Base-by-base conservation (phyloP, 2,329 filamentous ascomycete genomes). In the Fusarium decemcellulare region DNA sequence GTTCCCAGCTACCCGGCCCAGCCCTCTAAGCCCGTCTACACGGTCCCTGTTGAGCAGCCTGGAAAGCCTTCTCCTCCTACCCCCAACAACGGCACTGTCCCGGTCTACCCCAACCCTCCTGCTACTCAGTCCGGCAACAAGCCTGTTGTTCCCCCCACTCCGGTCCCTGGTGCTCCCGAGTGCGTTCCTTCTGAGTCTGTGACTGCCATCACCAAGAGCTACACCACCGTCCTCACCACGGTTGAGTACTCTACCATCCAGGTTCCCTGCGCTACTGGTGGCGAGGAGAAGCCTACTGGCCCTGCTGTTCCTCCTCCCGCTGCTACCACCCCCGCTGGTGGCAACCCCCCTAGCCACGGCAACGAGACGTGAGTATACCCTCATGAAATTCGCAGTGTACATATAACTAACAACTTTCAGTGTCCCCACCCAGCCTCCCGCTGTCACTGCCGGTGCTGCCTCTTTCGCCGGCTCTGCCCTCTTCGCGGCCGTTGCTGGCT, bases 211-310 rank as follows among this genome's bases (percentile, higher is more conserved):
- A 86, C 85, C 77, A 87, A 85, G 81, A 84, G 79, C 70, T 82
- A 86, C 81, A 87, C 86, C 79, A 88, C 85, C 66, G 85, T 87
- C 74, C 76, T 87, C 77, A 86, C 85, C 74, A 83, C 83, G 46
- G 84, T 87, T 72, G 83, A 86, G 83, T 86, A 86, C 83, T 79
- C 81, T 73, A 83, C 80, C 66, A 61, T 74, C 68, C 56, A 71
- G 67, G 67, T 73, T 44, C 67, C 73, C 40, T 77, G 74, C 62
- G 29, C 61, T 58, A 72, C 74, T 51, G 67, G 67, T 11, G 55
- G 36, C 62, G 52, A 62, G 54, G 47, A 34, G 37, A 29, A 53
- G 36, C 65, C 66, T 53, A 61, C 70, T 36, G 59, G 55, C 57
- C 59, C 74, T 61, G 67, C 65, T 59, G 76, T 73, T 51, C 67